Conservation (phyloP, 164 flowering plant species). For the Pachysandra terminalis region DNA sequence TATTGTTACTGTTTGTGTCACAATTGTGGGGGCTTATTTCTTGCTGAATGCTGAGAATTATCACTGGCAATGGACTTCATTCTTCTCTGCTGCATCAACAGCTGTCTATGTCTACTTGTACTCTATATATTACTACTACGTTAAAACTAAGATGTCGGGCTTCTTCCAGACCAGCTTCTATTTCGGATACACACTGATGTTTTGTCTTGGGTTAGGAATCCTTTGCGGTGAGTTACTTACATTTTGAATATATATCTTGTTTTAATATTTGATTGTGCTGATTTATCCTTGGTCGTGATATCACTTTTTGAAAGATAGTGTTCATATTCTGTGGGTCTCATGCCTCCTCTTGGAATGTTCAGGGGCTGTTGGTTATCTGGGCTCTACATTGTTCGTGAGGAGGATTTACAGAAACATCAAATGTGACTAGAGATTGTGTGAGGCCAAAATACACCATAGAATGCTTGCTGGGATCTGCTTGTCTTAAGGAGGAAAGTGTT, state of each 20-base stretch:
- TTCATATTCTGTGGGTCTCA: background rate
- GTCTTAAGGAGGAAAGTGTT: background rate
- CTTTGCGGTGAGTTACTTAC: too few species aligned
- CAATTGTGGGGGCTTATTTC: too few species aligned
- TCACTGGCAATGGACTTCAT: too few species aligned
- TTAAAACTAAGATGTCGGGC: slow-evolving; percentile 98
- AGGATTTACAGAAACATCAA: slow-evolving; percentile 95
- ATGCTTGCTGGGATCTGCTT: background rate
- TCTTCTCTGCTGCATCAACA: too few species aligned
- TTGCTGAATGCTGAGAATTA: too few species aligned
- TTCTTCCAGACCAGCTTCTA: too few species aligned
- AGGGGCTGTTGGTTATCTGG: too few species aligned
- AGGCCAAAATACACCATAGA: background rate
- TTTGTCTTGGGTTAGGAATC: slow-evolving; percentile 92
- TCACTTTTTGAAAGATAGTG: background rate
- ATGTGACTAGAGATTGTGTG: slow-evolving; percentile 52
- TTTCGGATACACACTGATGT: slow-evolving; percentile 95
- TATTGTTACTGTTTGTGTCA: too few species aligned
- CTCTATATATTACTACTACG: slow-evolving; percentile 84
- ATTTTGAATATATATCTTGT: too few species aligned
- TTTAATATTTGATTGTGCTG: background rate
- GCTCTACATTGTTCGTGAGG: slow-evolving; percentile 75
- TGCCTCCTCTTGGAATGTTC: slow-evolving; percentile 17
- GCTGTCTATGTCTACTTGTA: slow-evolving; percentile 94
- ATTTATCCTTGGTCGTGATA: background rate